Base-by-base conservation (phyloP, 2,329 filamentous ascomycete species). In the Aspergillus pseudoterreus region DNA sequence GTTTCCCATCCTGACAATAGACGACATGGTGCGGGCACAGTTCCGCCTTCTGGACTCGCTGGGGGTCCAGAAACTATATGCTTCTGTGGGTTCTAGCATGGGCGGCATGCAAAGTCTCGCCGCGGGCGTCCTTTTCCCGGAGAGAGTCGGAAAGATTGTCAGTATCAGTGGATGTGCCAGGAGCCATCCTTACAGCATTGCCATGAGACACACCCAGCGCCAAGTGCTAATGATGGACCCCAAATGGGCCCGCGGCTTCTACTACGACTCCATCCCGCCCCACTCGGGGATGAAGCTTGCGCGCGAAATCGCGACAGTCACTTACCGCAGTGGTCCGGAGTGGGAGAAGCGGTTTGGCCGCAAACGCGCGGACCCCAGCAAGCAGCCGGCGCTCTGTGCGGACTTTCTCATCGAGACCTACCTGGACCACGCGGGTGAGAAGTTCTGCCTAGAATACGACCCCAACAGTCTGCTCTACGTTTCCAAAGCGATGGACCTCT, bases 191-290 rank as follows among this genome's bases (percentile, higher is more conserved):
- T 99, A 99, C 75, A 95, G 92, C 71, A 96, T 99, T 68, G 94
- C 94, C 32, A 96, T 99, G 92, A 85, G 94, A 49, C 94, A 99
- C 73, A 96, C 92, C 0, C 94, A 99, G 73, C 85, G 94, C 24
- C 94, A 97, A 75, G 94, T 96, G 1, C 81, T 99, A 44, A 97
- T 99, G 92, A 96, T 96, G 87, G 94, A 99, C 64, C 91, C 92
- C 2, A 91, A 95, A 65, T 99, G 94, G 94, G 89, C 90, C 60
- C 84, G 94, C 33, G 94, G 94, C 2, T 95, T 92, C 75, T 97
- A 97, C 77, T 95, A 96, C 68, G 87, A 86, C 64, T 76, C 79
- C 39, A 84, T 99, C 6, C 94, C 94, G 2, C 94, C 94, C 0
- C 94, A 99, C 66, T 86, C 88, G 0, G 94, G 94, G 45, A 97